A percentile compares a stretch with the other conserved stretches of the same genome.
These are phyloP conservation scores for Pyracantha coccinea DNA, from an alignment of 331 rosid species.

Conservation along the genomic window DNA sequence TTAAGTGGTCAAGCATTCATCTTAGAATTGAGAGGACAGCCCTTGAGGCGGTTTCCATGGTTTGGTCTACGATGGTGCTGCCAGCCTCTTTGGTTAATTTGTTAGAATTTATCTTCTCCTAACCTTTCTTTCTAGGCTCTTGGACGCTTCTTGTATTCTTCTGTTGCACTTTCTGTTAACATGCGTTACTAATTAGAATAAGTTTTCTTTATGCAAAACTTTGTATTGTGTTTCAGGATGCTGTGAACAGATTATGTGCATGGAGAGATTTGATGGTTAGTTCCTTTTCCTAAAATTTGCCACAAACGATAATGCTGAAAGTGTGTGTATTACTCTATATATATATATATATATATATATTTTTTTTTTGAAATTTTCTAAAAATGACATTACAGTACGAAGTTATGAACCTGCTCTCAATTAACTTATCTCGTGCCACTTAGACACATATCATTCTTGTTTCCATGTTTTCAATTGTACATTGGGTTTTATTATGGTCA, in stretches of 20 bases:
- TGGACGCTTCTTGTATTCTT: neutral
- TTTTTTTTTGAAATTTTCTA: neutral
- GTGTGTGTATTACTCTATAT: neutral
- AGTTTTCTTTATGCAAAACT: constrained; percentile 2
- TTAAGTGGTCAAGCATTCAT: neutral
- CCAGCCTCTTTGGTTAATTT: neutral
- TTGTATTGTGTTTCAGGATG: constrained; percentile 43
- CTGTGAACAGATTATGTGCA: constrained; percentile 62
- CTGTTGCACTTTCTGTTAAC: neutral
- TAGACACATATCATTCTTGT: neutral
- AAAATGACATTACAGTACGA: neutral
- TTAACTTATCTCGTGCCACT: neutral
- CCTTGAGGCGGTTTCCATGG: neutral
- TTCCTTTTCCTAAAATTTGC: constrained; percentile 18
- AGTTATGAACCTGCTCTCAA: neutral
- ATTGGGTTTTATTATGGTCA: neutral
- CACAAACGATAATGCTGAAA: neutral
- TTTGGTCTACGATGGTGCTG: no score
- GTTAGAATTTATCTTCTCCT: neutral
- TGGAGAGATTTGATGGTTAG: constrained; percentile 98
- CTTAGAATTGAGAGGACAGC: neutral
- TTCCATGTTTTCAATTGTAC: neutral
- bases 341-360: neutral
- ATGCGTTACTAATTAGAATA: neutral
- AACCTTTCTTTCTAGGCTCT: neutral